These are phyloP conservation scores for Drechmeria coniospora DNA, from an alignment of 2,329 filamentous ascomycete genomes.

Conservation along the genomic window DNA sequence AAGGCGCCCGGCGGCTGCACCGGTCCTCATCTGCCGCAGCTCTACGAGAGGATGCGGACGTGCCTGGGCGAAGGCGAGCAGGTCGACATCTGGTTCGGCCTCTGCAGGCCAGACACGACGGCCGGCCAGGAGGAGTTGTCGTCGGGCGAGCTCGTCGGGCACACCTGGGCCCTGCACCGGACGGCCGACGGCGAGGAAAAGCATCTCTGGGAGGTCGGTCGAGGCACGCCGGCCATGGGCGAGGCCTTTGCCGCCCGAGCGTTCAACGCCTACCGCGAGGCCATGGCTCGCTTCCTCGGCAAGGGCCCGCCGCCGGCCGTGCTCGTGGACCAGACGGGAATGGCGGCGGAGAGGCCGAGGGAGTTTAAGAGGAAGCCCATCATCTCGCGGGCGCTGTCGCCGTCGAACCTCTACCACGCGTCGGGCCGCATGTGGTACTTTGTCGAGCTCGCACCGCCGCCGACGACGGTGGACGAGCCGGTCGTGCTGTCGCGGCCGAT, in stretches of 20 bases:
- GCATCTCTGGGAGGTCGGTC: slow-evolving; percentile 6
- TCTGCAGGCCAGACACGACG: slow-evolving; percentile 3
- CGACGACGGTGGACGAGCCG: neutral
- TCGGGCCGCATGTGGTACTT: slow-evolving; percentile 8
- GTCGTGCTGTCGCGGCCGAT: slow-evolving; percentile 5
- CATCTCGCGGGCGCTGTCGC: slow-evolving; percentile 6
- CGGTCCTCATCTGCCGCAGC: neutral
- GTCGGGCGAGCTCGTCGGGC: slow-evolving; percentile 5
- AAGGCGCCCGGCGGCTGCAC: slow-evolving; percentile 1
- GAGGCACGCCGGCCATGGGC: slow-evolving; percentile 4
- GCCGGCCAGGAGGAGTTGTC: slow-evolving; percentile 2
- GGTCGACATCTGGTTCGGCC: slow-evolving; percentile 7
- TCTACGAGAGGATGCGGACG: slow-evolving; percentile 5
- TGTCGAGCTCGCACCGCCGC: slow-evolving; percentile 6
- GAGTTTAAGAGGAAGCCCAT: slow-evolving; percentile 4
- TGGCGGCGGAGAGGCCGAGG: slow-evolving; percentile 1
- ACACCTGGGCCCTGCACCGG: slow-evolving; percentile 6
- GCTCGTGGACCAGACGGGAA: neutral
- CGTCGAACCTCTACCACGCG: slow-evolving; percentile 7
- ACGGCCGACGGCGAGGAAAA: slow-evolving; percentile 4
- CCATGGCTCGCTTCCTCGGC: slow-evolving; percentile 4
- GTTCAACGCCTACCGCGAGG: slow-evolving; percentile 6
- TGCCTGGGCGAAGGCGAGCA: slow-evolving; percentile 6
- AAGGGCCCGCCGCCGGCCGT: slow-evolving; percentile 1
- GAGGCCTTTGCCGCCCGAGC: slow-evolving; percentile 5